phyloP scores from a whole-genome alignment of 371 early-diverging fungal species.

The Apophysomyces variabilis region DNA sequence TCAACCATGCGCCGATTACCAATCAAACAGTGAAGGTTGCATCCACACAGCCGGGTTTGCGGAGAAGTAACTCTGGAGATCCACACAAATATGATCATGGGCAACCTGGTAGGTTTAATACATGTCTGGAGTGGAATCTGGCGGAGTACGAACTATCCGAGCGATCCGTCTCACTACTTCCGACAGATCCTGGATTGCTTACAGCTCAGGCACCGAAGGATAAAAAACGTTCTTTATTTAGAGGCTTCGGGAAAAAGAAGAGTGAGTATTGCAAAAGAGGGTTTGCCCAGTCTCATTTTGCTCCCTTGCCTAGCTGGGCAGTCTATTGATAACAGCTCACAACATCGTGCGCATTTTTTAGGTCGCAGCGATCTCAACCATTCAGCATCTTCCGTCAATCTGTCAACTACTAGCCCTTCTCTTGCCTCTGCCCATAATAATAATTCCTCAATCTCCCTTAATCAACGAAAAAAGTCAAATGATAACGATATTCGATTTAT shows the following conservation, averaged over 20 bases:
- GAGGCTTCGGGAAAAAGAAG: slow-evolving; percentile 43
- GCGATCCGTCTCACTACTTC: slow-evolving; percentile 7
- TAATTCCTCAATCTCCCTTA: slow-evolving; percentile 15
- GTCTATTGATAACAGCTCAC: background rate
- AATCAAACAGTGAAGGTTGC: background rate
- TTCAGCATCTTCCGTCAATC: background rate
- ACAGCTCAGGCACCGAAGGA: slow-evolving; percentile 29
- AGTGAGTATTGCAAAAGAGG: slow-evolving; percentile 23
- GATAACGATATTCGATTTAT: slow-evolving; percentile 20
- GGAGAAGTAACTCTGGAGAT: slow-evolving; percentile 7
- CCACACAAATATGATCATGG: slow-evolving; percentile 3
- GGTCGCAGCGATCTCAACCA: slow-evolving; percentile 6
- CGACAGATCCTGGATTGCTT: slow-evolving; percentile 20
- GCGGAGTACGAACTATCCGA: background rate
- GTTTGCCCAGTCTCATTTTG: background rate
- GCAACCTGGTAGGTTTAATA: background rate
- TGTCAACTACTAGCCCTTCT: background rate
- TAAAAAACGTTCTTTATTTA: slow-evolving; percentile 30
- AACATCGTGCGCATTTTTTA: slow-evolving; percentile 17
- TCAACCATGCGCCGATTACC: background rate
- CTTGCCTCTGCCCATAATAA: slow-evolving; percentile 5
- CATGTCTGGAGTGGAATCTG: background rate
- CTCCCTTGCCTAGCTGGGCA: slow-evolving; percentile 10
- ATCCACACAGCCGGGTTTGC: slow-evolving; percentile 2
- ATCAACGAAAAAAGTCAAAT: slow-evolving; percentile 19